phyloP scores from a whole-genome alignment of 2,329 filamentous ascomycete genomes.

The Pseudocercospora cruenta region DNA sequence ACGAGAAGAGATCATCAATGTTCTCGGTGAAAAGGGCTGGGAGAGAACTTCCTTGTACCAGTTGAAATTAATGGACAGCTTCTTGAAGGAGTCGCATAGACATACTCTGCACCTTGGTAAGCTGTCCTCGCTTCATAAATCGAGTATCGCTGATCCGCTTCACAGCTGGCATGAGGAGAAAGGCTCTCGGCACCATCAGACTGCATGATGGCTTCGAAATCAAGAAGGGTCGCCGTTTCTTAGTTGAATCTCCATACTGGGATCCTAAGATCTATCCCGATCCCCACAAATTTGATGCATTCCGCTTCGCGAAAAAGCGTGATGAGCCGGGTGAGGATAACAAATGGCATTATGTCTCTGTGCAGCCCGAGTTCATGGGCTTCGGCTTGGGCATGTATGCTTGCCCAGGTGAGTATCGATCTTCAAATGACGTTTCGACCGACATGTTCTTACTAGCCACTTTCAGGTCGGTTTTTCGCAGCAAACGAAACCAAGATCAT shows the following conservation, averaged over 20 bases:
- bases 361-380: constrained; percentile 25
- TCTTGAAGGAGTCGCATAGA: constrained; percentile 38
- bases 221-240: constrained; percentile 25
- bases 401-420: constrained; percentile 34
- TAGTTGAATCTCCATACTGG: constrained; percentile 8
- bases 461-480: constrained; percentile 30
- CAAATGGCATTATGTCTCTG: constrained; percentile 16
- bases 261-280: constrained; percentile 25
- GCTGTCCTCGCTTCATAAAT: background rate
- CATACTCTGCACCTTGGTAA: background rate
- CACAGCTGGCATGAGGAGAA: constrained; percentile 29
- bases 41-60: constrained; percentile 32
- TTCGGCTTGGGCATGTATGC: constrained; percentile 39
- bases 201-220: constrained; percentile 34
- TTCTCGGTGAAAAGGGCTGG: constrained; percentile 33
- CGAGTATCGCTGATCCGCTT: constrained; percentile 5
- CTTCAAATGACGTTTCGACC: too few species aligned
- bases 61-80: constrained; percentile 38
- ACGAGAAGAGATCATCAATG: constrained; percentile 32
- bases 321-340: constrained; percentile 14
- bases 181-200: constrained; percentile 24
- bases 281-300: constrained; percentile 27
- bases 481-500: constrained; percentile 39
- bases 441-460: constrained; percentile 1
- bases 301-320: constrained; percentile 27